Conservation (phyloP, 2,329 filamentous ascomycete genomes). For the Laburnicola sp. region DNA sequence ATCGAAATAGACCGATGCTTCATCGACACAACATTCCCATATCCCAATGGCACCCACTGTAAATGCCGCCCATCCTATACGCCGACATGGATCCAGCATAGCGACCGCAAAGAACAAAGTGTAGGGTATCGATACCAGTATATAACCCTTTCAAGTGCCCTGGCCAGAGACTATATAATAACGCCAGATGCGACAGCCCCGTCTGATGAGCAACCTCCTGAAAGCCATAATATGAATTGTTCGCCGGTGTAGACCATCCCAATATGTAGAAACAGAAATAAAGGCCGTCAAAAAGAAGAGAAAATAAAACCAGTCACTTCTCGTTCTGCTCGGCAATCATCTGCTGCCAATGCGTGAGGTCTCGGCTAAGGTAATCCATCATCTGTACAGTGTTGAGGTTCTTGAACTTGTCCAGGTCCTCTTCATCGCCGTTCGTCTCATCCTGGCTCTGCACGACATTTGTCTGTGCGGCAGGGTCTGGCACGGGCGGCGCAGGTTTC, state of each 20-base stretch:
- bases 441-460: slow-evolving; percentile 28
- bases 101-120: background rate
- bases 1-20: too few relatives aligned
- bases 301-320: slow-evolving; percentile 20
- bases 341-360: slow-evolving; percentile 83
- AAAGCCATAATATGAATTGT: background rate
- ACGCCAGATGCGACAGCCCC: too few relatives aligned
- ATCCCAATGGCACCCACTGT: too few relatives aligned
- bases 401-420: slow-evolving; percentile 59
- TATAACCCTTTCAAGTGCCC: background rate
- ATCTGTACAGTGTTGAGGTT: slow-evolving; percentile 79
- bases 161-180: background rate
- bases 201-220: too few relatives aligned
- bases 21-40: too few relatives aligned
- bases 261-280: background rate
- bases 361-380: slow-evolving; percentile 83
- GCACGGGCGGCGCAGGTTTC: slow-evolving; percentile 38
- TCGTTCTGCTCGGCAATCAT: slow-evolving; percentile 38
- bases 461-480: slow-evolving; percentile 19
- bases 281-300: background rate
- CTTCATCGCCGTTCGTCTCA: slow-evolving; percentile 49
- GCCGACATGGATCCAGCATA: too few relatives aligned
- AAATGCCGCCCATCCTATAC: too few relatives aligned
- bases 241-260: background rate
- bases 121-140: slow-evolving; percentile 5